A percentile compares a stretch with the other conserved stretches of the same genome.
Conservation (phyloP, 805 yeast genomes). For the Kodamaea neixiangensis region DNA sequence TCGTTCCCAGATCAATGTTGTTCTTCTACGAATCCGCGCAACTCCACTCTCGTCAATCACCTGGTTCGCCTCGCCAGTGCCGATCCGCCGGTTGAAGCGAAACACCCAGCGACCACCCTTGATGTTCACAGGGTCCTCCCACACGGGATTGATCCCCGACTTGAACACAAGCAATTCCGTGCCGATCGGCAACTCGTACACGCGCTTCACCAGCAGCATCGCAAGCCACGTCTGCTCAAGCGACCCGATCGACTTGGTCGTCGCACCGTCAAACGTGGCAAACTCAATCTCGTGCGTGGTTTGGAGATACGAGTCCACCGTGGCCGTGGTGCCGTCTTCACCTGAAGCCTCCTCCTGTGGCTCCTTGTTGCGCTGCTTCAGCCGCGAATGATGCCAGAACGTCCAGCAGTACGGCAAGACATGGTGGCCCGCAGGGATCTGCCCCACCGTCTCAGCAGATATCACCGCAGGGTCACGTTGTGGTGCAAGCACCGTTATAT, state of each 20-base stretch:
- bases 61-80: constrained; percentile 7
- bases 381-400: constrained; percentile 49
- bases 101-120: constrained; percentile 67
- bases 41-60: constrained; percentile 20
- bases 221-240: constrained; percentile 57
- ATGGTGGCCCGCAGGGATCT: constrained; percentile 35
- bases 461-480: constrained; percentile 38
- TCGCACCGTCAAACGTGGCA: constrained; percentile 22
- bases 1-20: constrained; percentile 55
- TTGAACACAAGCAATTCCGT: constrained; percentile 60
- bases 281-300: constrained; percentile 47
- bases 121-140: constrained; percentile 66
- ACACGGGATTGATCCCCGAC: constrained; percentile 60
- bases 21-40: constrained; percentile 32
- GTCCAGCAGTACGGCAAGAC: constrained; percentile 51
- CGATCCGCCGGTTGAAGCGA: constrained; percentile 44
- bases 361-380: constrained; percentile 20
- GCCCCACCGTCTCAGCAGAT: constrained; percentile 31
- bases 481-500: constrained; percentile 25
- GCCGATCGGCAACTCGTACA: constrained; percentile 43
- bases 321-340: constrained; percentile 14
- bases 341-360: constrained; percentile 13
- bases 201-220: constrained; percentile 38
- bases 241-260: constrained; percentile 40
- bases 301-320: constrained; percentile 46